phyloP scores from a whole-genome alignment of 345 rosid genomes.

The Mercurialis annua region DNA sequence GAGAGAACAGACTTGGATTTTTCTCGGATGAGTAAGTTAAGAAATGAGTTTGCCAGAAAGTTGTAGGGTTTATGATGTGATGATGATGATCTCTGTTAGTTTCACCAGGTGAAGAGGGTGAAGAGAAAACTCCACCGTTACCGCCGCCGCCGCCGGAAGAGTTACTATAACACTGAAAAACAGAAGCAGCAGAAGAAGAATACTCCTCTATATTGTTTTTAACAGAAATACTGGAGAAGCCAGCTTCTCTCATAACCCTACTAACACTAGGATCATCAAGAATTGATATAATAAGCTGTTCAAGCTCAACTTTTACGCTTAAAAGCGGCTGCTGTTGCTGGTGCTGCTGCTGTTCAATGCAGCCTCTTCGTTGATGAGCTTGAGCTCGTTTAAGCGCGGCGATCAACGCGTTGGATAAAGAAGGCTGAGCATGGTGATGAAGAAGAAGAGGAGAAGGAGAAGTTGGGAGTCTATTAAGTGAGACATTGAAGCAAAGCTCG shows the following conservation, averaged over 20 bases:
- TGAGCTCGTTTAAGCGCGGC: slow-evolving; percentile 57
- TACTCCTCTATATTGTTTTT: slow-evolving; percentile 70
- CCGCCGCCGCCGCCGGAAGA: too few relatives aligned
- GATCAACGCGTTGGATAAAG: slow-evolving; percentile 50
- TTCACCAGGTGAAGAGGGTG: slow-evolving; percentile 53
- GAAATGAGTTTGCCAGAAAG: slow-evolving; percentile 57
- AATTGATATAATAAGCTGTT: slow-evolving; percentile 65
- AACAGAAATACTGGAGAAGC: slow-evolving; percentile 73
- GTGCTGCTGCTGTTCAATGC: slow-evolving; percentile 45
- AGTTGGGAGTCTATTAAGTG: slow-evolving; percentile 51
- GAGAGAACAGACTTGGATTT: slow-evolving; percentile 46
- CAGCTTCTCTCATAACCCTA: slow-evolving; percentile 94
- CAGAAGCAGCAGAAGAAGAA: slow-evolving; percentile 60
- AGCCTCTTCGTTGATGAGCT: slow-evolving; percentile 50
- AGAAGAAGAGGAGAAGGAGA: slow-evolving; percentile 41
- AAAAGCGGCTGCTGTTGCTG: slow-evolving; percentile 53
- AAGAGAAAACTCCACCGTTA: slow-evolving; percentile 84
- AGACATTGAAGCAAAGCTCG: slow-evolving; percentile 60
- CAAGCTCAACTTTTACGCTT: slow-evolving; percentile 65
- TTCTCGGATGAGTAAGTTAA: slow-evolving; percentile 49
- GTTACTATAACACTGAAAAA: slow-evolving; percentile 52
- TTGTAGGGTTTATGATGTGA: slow-evolving; percentile 43
- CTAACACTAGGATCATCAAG: slow-evolving; percentile 85
- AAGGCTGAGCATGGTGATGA: slow-evolving; percentile 41
- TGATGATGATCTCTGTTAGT: slow-evolving; percentile 36